These are phyloP conservation scores for Roridomyces roridus DNA, from an alignment of 768 basidiomycete species.

Conservation along the genomic window DNA sequence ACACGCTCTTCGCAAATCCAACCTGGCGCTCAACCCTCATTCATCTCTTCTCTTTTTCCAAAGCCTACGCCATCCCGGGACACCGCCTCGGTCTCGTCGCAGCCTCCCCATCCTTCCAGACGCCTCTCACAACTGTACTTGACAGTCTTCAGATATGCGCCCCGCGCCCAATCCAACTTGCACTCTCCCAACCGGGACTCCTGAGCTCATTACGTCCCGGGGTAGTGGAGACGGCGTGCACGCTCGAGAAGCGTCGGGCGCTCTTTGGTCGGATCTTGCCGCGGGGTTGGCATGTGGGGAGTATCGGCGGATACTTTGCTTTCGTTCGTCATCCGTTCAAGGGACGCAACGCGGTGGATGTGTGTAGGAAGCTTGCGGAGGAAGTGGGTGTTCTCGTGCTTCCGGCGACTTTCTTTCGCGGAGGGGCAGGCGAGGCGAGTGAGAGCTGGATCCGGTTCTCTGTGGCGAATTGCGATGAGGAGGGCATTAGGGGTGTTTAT, in stretches of 20 bases:
- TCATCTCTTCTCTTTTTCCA: constrained; percentile 82
- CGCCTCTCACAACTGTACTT: constrained; percentile 57
- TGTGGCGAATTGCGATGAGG: constrained; percentile 80
- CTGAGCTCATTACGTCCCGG: constrained; percentile 58
- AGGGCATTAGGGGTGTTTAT: constrained; percentile 57
- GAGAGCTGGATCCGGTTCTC: constrained; percentile 80
- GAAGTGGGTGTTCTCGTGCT: constrained; percentile 70
- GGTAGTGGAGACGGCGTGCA: constrained; percentile 55
- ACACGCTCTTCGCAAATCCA: constrained; percentile 54
- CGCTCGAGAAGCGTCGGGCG: constrained; percentile 56
- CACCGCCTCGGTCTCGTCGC: constrained; percentile 79
- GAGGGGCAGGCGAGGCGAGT: constrained; percentile 39
- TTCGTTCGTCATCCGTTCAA: constrained; percentile 75
- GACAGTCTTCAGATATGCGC: constrained; percentile 86
- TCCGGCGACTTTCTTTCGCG: constrained; percentile 68
- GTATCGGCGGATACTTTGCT: constrained; percentile 79
- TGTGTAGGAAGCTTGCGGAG: constrained; percentile 64
- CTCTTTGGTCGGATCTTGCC: constrained; percentile 61
- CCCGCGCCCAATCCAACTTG: constrained; percentile 74
- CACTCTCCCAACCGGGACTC: constrained; percentile 58
- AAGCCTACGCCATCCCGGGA: constrained; percentile 82
- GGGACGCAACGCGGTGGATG: constrained; percentile 50
- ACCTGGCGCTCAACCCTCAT: constrained; percentile 68
- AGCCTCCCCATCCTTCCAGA: constrained; percentile 60
- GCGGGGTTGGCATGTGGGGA: constrained; percentile 62